These are phyloP conservation scores for Remersonia thermophila DNA, from an alignment of 2,329 filamentous ascomycete genomes.

Conservation along the genomic window DNA sequence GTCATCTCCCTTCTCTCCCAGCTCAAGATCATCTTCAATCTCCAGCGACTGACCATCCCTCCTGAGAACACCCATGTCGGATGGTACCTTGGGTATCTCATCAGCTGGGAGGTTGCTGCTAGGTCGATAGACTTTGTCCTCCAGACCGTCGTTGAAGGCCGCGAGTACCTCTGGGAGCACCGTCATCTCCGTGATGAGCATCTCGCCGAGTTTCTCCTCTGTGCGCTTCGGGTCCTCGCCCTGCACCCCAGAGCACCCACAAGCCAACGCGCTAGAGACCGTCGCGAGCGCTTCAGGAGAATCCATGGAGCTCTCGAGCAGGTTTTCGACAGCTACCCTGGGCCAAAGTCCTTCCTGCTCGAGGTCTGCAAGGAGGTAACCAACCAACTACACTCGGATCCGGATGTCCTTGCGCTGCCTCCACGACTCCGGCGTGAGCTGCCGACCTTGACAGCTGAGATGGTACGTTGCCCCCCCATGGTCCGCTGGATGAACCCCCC, in stretches of 20 bases:
- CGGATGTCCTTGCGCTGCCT: conserved; percentile 24
- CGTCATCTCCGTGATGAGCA: conserved; percentile 24
- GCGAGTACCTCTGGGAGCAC: conserved; percentile 24
- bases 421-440: conserved; percentile 22
- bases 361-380: conserved; percentile 26
- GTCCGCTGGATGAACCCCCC: no score
- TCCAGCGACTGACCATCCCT: conserved; percentile 29
- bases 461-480: no score
- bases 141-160: conserved; percentile 25
- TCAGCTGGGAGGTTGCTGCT: conserved; percentile 28
- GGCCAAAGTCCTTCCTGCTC: conserved; percentile 27
- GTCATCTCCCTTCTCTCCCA: conserved; percentile 26
- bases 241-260: conserved; percentile 27
- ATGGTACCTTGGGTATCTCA: conserved; percentile 27
- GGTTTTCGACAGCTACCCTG: conserved; percentile 28
- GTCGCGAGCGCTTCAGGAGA: conserved; percentile 26
- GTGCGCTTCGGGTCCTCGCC: conserved; percentile 25
- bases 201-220: conserved; percentile 26
- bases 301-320: conserved; percentile 26
- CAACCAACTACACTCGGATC: conserved; percentile 23
- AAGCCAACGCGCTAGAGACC: conserved; percentile 22
- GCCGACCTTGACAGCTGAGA: conserved; percentile 25
- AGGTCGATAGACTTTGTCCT: conserved; percentile 27
- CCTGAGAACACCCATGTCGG: conserved; percentile 23
- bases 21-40: conserved; percentile 27